A percentile compares a stretch with the other conserved stretches of the same genome.
Conservation (phyloP, 768 basidiomycete species). For the Stropharia rugosoannulata region DNA sequence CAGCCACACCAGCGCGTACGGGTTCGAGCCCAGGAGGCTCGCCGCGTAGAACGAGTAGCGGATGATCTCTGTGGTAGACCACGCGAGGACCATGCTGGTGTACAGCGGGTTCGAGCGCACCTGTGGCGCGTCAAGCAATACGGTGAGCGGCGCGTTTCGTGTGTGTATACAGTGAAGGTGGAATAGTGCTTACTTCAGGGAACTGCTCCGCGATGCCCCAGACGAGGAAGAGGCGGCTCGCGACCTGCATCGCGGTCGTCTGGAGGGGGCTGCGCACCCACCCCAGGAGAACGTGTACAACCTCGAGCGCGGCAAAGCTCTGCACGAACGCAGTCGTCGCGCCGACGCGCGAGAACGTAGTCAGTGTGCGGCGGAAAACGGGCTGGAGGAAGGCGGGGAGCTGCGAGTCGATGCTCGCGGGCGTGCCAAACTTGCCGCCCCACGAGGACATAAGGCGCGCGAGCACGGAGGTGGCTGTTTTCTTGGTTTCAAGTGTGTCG, state of each 20-base stretch:
- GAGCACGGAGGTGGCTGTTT: slow-evolving; percentile 36
- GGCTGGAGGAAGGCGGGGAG: slow-evolving; percentile 40
- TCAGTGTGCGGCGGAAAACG: slow-evolving; percentile 48
- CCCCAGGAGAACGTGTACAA: slow-evolving; percentile 75
- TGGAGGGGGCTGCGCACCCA: slow-evolving; percentile 76
- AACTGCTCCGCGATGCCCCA: slow-evolving; percentile 80
- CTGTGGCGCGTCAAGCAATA: slow-evolving; percentile 26
- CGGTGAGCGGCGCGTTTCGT: too few species aligned
- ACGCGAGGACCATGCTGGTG: slow-evolving; percentile 89
- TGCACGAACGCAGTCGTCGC: slow-evolving; percentile 70
- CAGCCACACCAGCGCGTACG: slow-evolving; percentile 55
- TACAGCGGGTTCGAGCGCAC: slow-evolving; percentile 76
- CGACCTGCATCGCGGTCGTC: slow-evolving; percentile 80
- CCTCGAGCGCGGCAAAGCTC: slow-evolving; percentile 80
- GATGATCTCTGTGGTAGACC: slow-evolving; percentile 89
- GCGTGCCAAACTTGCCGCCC: slow-evolving; percentile 26
- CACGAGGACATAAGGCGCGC: slow-evolving; percentile 33
- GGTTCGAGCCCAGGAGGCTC: slow-evolving; percentile 56
- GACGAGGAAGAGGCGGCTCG: slow-evolving; percentile 77
- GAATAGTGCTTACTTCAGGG: slow-evolving; percentile 45
- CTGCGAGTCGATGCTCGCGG: slow-evolving; percentile 30
- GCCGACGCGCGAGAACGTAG: slow-evolving; percentile 65
- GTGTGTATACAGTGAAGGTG: too few species aligned
- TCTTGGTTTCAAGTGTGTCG: slow-evolving; percentile 20
- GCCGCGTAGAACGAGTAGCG: slow-evolving; percentile 88